phyloP scores from a whole-genome alignment of 352 stramenopile species.

The Pythium chondricola region DNA sequence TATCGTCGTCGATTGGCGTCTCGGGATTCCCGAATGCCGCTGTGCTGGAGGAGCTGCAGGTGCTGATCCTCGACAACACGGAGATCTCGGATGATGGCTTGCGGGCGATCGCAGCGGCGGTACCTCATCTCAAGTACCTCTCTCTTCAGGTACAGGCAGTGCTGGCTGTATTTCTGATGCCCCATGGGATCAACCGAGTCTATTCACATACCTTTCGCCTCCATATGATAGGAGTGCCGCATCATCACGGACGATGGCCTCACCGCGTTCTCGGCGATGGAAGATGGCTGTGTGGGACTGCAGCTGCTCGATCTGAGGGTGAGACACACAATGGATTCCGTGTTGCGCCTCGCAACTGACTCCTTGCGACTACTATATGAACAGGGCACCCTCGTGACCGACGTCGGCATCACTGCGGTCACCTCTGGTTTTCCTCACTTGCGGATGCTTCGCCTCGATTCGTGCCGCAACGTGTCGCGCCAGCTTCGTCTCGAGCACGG shows the following conservation, averaged over 20 bases:
- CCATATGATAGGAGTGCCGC: conserved; percentile 37
- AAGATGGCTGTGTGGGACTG: conserved; percentile 24
- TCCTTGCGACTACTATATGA: background rate
- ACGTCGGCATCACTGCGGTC: conserved; percentile 33
- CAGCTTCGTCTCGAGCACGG: conserved; percentile 38
- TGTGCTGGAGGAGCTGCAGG: conserved; percentile 33
- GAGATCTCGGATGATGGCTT: conserved; percentile 41
- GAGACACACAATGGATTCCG: no score
- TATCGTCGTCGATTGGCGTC: background rate
- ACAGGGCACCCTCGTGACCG: conserved; percentile 48
- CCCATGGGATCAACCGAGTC: background rate
- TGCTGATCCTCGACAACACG: conserved; percentile 61
- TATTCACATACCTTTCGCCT: background rate
- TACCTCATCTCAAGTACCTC: conserved; percentile 43
- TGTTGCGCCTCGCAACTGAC: no score
- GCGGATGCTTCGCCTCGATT: conserved; percentile 59
- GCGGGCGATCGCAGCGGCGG: conserved; percentile 23
- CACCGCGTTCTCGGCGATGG: conserved; percentile 22
- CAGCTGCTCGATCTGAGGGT: conserved; percentile 68
- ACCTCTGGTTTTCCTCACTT: conserved; percentile 31
- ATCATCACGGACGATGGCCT: conserved; percentile 40
- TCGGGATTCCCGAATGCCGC: conserved; percentile 14
- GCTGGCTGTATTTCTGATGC: background rate
- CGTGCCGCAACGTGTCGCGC: conserved; percentile 56
- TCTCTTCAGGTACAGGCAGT: conserved; percentile 46